A percentile compares a stretch with the other conserved stretches of the same genome.
These are phyloP conservation scores for Xylaria sp. DNA, from an alignment of 2,329 filamentous ascomycete species.

Conservation along the genomic window DNA sequence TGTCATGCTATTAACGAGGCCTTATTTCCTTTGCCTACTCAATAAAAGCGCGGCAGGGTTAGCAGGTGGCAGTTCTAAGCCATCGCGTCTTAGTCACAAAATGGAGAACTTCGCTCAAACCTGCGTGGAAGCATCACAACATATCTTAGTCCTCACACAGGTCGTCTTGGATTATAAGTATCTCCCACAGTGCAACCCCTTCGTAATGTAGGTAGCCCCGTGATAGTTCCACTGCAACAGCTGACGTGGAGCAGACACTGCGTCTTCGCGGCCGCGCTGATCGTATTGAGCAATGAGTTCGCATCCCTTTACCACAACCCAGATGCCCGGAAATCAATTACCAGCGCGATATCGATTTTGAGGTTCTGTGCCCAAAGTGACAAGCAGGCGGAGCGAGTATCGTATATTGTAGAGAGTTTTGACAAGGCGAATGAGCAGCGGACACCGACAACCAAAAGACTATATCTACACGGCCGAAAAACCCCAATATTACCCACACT, in stretches of 20 bases:
- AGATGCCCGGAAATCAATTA: constrained; percentile 47
- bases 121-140: constrained; percentile 57
- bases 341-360: constrained; percentile 54
- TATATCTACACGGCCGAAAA: constrained; percentile 37
- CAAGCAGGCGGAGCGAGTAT: constrained; percentile 54
- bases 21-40: constrained; percentile 66
- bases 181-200: constrained; percentile 59
- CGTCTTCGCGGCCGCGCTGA: constrained; percentile 59
- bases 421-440: constrained; percentile 46
- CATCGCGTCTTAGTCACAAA: constrained; percentile 40
- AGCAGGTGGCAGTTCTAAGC: constrained; percentile 37
- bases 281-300: constrained; percentile 63
- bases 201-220: constrained; percentile 56
- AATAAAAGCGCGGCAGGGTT: constrained; percentile 47
- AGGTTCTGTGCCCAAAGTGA: constrained; percentile 55
- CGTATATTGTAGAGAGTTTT: constrained; percentile 57
- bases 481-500: constrained; percentile 38
- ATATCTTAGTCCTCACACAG: constrained; percentile 55
- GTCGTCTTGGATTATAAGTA: constrained; percentile 51
- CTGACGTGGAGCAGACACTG: constrained; percentile 54
- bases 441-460: constrained; percentile 32
- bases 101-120: constrained; percentile 56
- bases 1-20: constrained; percentile 66
- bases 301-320: constrained; percentile 54
- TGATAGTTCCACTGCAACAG: background rate